These are phyloP conservation scores for Calocera viscosa DNA, from an alignment of 768 basidiomycete species.

Conservation along the genomic window DNA sequence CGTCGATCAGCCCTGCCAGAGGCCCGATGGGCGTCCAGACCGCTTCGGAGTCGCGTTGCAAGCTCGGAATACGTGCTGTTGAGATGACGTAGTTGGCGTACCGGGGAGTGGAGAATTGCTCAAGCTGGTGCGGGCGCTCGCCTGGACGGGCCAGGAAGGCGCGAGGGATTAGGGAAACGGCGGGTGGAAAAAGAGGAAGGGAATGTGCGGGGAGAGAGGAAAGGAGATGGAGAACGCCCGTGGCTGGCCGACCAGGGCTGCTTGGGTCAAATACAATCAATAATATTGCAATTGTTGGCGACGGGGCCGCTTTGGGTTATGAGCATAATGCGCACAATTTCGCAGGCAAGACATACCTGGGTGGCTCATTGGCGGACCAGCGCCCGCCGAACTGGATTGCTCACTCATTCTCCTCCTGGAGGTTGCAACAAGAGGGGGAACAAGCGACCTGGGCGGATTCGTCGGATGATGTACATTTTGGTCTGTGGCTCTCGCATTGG, in stretches of 20 bases:
- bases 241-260: not conserved
- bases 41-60: not conserved
- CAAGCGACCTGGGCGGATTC: not conserved
- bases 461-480: not conserved
- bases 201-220: not conserved
- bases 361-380: not conserved
- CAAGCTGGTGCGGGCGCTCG: not conserved
- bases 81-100: not conserved
- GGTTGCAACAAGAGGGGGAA: not conserved
- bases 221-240: not conserved
- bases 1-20: not conserved
- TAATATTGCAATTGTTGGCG: not conserved
- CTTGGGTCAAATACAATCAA: constrained; percentile 1
- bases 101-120: constrained; percentile 2
- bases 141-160: not conserved
- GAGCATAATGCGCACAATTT: not conserved
- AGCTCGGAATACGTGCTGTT: not conserved
- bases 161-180: not conserved
- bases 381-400: not conserved
- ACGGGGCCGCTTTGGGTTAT: not conserved
- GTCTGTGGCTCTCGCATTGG: not conserved
- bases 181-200: not conserved
- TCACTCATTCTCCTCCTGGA: constrained; percentile 5
- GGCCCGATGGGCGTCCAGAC: not conserved
- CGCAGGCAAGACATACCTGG: not conserved